Conservation (phyloP, 2,329 filamentous ascomycete species). For the Ceratocystis variospora region DNA sequence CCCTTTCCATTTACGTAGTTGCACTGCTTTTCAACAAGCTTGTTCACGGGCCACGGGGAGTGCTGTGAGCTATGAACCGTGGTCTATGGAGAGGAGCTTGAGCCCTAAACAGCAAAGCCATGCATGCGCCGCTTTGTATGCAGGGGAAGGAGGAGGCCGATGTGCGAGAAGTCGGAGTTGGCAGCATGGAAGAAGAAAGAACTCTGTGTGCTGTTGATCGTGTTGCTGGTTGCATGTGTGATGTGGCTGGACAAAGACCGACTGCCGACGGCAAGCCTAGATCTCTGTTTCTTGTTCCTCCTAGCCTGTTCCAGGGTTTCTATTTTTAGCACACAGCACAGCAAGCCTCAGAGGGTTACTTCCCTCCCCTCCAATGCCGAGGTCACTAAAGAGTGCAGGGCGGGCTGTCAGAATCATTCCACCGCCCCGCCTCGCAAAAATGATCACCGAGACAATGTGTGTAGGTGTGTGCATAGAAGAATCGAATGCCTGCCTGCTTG, state of each 20-base stretch:
- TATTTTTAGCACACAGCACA: neutral
- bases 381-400: neutral
- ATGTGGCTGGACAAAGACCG: conserved; percentile 1
- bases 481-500: neutral
- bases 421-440: neutral
- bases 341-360: neutral
- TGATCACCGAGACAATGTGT: neutral
- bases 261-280: neutral
- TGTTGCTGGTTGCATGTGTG: neutral
- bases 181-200: neutral
- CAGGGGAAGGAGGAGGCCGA: neutral
- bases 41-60: conserved; percentile 1
- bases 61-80: neutral
- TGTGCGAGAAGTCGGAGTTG: neutral
- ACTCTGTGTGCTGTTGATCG: neutral
- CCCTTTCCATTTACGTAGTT: neutral
- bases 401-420: neutral
- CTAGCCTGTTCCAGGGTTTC: neutral
- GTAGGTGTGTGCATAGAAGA: conserved; percentile 2
- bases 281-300: neutral
- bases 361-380: neutral
- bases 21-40: neutral
- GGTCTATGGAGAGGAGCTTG: neutral
- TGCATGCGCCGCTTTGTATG: neutral
- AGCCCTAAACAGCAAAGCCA: neutral